Evolutionary conservation across 2,329 filamentous ascomycete species (phyloP).

Genomic region (Blastomyces silverae): DNA sequence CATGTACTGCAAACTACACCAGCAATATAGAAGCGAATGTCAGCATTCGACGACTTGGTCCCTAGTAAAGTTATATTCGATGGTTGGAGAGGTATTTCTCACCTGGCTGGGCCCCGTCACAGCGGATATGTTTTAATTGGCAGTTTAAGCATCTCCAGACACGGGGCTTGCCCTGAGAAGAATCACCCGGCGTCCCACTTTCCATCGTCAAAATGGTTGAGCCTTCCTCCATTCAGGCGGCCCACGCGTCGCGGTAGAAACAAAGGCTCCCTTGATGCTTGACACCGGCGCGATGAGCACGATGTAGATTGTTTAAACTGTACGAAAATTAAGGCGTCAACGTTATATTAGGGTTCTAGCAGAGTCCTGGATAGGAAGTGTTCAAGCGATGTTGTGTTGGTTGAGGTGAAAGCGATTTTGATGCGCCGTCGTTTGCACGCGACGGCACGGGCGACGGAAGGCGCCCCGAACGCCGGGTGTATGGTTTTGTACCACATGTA

Average conservation of each 20-base stretch:
- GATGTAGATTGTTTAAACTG: not conserved
- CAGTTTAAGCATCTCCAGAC: not conserved
- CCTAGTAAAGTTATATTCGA: not conserved
- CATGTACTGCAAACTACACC: constrained; percentile 6
- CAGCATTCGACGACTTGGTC: not conserved
- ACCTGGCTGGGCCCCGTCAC: constrained; percentile 10
- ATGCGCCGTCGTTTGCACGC: not conserved
- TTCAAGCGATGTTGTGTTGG: not conserved
- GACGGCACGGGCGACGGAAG: not conserved
- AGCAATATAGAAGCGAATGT: not conserved
- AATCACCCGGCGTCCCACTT: not conserved
- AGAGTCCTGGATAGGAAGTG: not conserved
- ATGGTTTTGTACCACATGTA: not conserved
- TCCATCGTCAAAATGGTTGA: constrained; percentile 11
- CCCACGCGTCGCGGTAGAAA: not conserved
- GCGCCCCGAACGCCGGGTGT: not conserved
- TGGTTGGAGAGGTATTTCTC: not conserved
- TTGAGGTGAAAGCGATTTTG: not conserved
- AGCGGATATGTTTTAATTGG: constrained; percentile 1
- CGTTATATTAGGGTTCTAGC: no score
- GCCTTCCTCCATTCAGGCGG: not conserved
- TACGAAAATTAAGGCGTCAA: not conserved
- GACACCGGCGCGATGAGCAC: no score
- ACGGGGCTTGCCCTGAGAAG: not conserved
- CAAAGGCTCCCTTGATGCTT: not conserved